Evolutionary conservation across 1,284 basidiomycete species (phyloP).

Genomic region (Entoloma clypeatum): DNA sequence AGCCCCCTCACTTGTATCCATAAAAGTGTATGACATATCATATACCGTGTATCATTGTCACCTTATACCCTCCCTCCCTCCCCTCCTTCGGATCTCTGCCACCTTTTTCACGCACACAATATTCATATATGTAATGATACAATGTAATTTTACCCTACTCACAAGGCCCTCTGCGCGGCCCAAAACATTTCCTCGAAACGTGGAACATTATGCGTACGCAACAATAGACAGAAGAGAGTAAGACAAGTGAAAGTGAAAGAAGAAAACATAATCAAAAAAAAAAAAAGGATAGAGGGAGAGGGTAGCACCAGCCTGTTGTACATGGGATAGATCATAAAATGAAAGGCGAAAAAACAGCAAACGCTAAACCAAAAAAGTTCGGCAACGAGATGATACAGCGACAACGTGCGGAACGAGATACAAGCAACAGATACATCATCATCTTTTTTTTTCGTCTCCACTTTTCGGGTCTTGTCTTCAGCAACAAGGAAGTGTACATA

Average conservation of each 20-base stretch:
- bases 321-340: slow-evolving; percentile 13
- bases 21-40: slow-evolving; percentile 1
- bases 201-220: slow-evolving; percentile 12
- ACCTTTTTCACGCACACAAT: slow-evolving; percentile 6
- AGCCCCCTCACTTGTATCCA: not conserved
- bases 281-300: slow-evolving; percentile 4
- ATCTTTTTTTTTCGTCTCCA: too few relatives aligned
- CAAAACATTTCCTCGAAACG: slow-evolving; percentile 15
- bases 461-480: too few relatives aligned
- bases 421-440: too few relatives aligned
- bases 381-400: too few relatives aligned
- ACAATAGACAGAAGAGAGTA: slow-evolving; percentile 11
- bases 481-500: too few relatives aligned
- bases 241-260: slow-evolving; percentile 12
- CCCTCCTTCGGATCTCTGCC: slow-evolving; percentile 7
- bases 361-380: not conserved
- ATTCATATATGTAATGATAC: slow-evolving; percentile 24
- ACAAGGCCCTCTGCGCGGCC: too few relatives aligned
- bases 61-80: not conserved
- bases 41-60: not conserved
- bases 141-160: slow-evolving; percentile 23
- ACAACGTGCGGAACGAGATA: too few relatives aligned
- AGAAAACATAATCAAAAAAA: slow-evolving; percentile 8
- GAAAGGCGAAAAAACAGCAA: slow-evolving; percentile 5
- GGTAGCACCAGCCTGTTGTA: slow-evolving; percentile 11